Conservation (phyloP, 2,329 filamentous ascomycete genomes). For the Catunica adiposa region DNA sequence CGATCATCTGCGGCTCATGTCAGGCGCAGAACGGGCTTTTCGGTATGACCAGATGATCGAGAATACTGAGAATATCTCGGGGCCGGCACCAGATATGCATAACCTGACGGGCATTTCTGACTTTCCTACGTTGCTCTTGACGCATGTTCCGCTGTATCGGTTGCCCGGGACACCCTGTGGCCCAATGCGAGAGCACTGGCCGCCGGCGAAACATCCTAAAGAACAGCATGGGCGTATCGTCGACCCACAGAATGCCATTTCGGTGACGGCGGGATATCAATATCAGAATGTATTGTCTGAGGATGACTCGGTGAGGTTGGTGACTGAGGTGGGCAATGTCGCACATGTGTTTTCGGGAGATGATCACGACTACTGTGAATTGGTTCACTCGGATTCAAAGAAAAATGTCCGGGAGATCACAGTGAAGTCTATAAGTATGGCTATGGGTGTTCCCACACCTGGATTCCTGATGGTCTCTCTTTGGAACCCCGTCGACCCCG, state of each 20-base stretch:
- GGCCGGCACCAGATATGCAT: background rate
- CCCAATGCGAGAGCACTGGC: slow-evolving; percentile 67
- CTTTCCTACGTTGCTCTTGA: slow-evolving; percentile 75
- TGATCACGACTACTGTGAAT: slow-evolving; percentile 94
- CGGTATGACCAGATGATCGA: slow-evolving; percentile 22
- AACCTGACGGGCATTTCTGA: slow-evolving; percentile 36
- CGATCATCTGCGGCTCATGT: slow-evolving; percentile 49
- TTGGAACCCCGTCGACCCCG: slow-evolving; percentile 67
- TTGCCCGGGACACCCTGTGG: slow-evolving; percentile 73
- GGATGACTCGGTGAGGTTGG: slow-evolving; percentile 56
- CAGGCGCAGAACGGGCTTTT: slow-evolving; percentile 36
- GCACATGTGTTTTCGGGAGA: slow-evolving; percentile 84
- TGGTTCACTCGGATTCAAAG: slow-evolving; percentile 57
- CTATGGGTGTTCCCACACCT: slow-evolving; percentile 80
- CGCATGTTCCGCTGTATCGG: slow-evolving; percentile 81
- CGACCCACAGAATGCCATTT: slow-evolving; percentile 64
- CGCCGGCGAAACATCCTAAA: slow-evolving; percentile 43
- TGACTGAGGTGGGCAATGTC: slow-evolving; percentile 66
- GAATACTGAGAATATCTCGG: background rate
- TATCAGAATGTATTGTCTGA: slow-evolving; percentile 87
- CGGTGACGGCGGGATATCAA: slow-evolving; percentile 67
- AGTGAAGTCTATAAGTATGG: slow-evolving; percentile 88
- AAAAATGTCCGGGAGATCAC: slow-evolving; percentile 65
- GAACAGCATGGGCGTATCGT: slow-evolving; percentile 14
- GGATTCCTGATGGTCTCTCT: slow-evolving; percentile 79